These are phyloP conservation scores for Pisolithus sp. DNA, from an alignment of 768 basidiomycete genomes.

Conservation along the genomic window DNA sequence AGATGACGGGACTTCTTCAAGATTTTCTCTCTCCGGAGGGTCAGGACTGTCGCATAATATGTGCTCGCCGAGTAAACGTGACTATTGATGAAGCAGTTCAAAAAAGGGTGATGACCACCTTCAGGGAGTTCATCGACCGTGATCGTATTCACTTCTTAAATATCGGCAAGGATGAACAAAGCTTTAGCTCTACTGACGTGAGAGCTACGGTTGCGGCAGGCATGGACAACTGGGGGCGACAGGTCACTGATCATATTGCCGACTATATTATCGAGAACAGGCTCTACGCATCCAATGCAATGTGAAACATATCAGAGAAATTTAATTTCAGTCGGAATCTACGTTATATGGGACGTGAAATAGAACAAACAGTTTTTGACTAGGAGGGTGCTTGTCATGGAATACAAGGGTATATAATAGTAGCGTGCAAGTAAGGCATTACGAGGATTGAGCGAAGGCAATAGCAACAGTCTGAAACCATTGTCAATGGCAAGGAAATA, in stretches of 20 bases:
- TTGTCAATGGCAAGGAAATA: conserved; percentile 13
- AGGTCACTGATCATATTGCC: conserved; percentile 42
- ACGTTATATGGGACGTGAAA: background rate
- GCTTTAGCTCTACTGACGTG: conserved; percentile 66
- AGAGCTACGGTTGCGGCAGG: conserved; percentile 28
- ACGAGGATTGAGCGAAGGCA: conserved; percentile 76
- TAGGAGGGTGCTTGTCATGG: conserved; percentile 3
- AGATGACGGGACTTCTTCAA: conserved; percentile 51
- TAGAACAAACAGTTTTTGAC: background rate
- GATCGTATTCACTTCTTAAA: conserved; percentile 55
- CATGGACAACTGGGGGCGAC: conserved; percentile 36
- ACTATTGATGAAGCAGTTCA: conserved; percentile 24
- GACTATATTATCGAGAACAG: conserved; percentile 44
- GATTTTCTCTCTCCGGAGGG: conserved; percentile 52
- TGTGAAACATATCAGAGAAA: background rate
- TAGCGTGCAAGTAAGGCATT: conserved; percentile 7
- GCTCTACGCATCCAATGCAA: conserved; percentile 33
- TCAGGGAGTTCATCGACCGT: conserved; percentile 43
- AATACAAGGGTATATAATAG: background rate
- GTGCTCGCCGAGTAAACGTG: conserved; percentile 47
- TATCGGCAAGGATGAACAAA: conserved; percentile 49
- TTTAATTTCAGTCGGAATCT: conserved; percentile 12
- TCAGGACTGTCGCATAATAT: conserved; percentile 59
- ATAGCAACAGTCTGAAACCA: conserved; percentile 66
- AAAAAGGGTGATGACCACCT: conserved; percentile 26